A percentile compares a stretch with the other conserved stretches of the same genome.
Conservation (phyloP, 768 basidiomycete genomes). For the Phanerochaete sordida region DNA sequence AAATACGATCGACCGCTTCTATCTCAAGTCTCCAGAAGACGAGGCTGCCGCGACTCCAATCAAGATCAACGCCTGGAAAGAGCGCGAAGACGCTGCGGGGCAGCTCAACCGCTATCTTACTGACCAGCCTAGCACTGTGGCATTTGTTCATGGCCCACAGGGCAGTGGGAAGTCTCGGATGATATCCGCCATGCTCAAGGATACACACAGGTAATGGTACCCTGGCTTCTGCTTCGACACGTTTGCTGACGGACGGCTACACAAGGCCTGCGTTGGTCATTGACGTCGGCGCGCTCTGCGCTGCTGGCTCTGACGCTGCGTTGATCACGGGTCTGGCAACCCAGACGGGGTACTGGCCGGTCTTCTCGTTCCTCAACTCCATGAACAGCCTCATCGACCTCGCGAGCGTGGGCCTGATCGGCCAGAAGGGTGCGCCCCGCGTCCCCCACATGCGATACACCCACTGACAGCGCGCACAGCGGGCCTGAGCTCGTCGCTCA, state of each 20-base stretch:
- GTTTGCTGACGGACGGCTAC: background rate
- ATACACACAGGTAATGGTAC: constrained; percentile 41
- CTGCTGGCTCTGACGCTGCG: constrained; percentile 63
- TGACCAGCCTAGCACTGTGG: constrained; percentile 77
- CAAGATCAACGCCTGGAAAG: constrained; percentile 65
- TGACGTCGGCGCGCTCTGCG: constrained; percentile 76
- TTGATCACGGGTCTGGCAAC: constrained; percentile 65
- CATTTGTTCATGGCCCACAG: constrained; percentile 80
- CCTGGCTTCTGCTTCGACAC: background rate
- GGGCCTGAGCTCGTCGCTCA: constrained; percentile 74
- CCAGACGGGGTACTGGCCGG: constrained; percentile 88
- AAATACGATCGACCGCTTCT: constrained; percentile 56
- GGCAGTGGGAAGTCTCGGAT: constrained; percentile 76
- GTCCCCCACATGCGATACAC: background rate
- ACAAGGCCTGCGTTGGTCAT: constrained; percentile 70
- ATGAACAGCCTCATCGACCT: constrained; percentile 83
- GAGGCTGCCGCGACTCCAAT: constrained; percentile 8
- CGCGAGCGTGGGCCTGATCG: constrained; percentile 91
- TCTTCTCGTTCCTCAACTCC: constrained; percentile 82
- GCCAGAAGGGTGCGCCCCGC: constrained; percentile 75
- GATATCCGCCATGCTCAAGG: constrained; percentile 49
- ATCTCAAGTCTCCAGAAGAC: constrained; percentile 23
- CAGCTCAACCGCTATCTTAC: constrained; percentile 67
- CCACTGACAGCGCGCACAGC: constrained; percentile 41
- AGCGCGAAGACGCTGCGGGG: constrained; percentile 73